Conservation (phyloP, 2,329 filamentous ascomycete species). For the Escovopsis sp. region DNA sequence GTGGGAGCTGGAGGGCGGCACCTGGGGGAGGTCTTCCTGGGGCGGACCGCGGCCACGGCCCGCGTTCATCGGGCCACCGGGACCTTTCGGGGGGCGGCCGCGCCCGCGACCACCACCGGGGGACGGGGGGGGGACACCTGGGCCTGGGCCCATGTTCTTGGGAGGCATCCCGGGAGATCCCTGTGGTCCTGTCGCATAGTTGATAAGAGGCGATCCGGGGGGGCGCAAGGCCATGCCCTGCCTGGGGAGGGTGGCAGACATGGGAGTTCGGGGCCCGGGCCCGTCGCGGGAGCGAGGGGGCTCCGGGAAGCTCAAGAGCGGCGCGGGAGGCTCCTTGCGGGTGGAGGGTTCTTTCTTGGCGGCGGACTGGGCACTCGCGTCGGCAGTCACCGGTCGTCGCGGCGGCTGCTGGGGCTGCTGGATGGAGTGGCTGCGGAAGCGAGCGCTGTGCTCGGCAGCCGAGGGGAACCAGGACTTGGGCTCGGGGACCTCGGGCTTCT, state of each 20-base stretch:
- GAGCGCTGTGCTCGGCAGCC: slow-evolving; percentile 21
- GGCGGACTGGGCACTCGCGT: slow-evolving; percentile 7
- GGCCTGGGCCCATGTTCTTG: slow-evolving; percentile 1
- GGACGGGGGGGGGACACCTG: slow-evolving; percentile 4
- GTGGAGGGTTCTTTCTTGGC: slow-evolving; percentile 8
- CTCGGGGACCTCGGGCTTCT: slow-evolving; percentile 13
- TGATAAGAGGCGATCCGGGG: slow-evolving; percentile 28
- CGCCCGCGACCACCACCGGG: slow-evolving; percentile 7
- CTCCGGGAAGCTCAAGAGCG: slow-evolving; percentile 53
- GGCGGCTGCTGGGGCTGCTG: slow-evolving; percentile 9
- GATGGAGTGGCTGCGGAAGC: slow-evolving; percentile 14
- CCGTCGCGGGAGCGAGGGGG: slow-evolving; percentile 40
- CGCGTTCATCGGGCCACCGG: not conserved
- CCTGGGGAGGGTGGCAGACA: slow-evolving; percentile 1
- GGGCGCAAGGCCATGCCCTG: slow-evolving; percentile 29
- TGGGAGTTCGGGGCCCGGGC: slow-evolving; percentile 18
- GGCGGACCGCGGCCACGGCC: slow-evolving; percentile 1
- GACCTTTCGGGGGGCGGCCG: slow-evolving; percentile 13
- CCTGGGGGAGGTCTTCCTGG: slow-evolving; percentile 8
- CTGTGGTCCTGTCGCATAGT: slow-evolving; percentile 22
- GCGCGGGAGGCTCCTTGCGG: slow-evolving; percentile 29
- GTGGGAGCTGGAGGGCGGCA: slow-evolving; percentile 10
- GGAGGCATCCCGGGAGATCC: slow-evolving; percentile 5
- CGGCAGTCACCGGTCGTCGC: slow-evolving; percentile 13
- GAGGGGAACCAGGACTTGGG: slow-evolving; percentile 22